These are phyloP conservation scores for Apiotrichum porosum DNA, from an alignment of 1,284 basidiomycete genomes.

Conservation along the genomic window DNA sequence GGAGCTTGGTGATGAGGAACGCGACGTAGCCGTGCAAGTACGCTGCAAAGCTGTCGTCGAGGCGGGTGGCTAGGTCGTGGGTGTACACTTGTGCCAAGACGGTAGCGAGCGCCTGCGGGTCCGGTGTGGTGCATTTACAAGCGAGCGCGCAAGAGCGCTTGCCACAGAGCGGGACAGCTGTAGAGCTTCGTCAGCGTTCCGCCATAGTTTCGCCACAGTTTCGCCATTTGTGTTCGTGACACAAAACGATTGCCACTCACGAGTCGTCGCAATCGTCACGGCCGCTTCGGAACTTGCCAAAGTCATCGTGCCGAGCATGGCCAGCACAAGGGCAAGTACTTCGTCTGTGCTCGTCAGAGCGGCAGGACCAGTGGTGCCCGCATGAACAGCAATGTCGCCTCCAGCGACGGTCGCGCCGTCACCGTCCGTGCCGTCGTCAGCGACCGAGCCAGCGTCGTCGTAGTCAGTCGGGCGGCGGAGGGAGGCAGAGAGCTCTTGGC, in stretches of 20 bases:
- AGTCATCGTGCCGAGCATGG: neutral
- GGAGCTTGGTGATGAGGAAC: constrained; percentile 7
- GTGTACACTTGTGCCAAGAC: constrained; percentile 6
- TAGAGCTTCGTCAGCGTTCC: neutral
- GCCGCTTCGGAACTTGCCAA: neutral
- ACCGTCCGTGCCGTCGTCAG: neutral
- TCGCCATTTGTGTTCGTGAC: no score
- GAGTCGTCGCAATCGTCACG: neutral
- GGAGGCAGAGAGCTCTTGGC: neutral
- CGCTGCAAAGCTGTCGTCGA: neutral
- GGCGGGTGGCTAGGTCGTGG: neutral
- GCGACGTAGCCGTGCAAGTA: constrained; percentile 12
- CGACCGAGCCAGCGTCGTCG: neutral
- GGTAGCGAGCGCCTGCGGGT: neutral
- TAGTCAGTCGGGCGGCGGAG: neutral
- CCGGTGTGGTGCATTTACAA: constrained; percentile 4
- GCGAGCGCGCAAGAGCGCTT: constrained; percentile 7
- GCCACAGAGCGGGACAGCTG: constrained; percentile 7
- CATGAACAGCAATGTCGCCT: no score
- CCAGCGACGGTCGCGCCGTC: neutral
- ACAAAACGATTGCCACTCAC: no score
- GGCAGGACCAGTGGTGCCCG: no score
- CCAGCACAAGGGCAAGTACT: neutral
- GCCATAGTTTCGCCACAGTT: no score
- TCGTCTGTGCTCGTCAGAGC: neutral